Evolutionary conservation across 208 protist genomes (phyloP), one percentile per base, ranked within the genome.

Genomic region (Crithidia acanthocephali): DNA sequence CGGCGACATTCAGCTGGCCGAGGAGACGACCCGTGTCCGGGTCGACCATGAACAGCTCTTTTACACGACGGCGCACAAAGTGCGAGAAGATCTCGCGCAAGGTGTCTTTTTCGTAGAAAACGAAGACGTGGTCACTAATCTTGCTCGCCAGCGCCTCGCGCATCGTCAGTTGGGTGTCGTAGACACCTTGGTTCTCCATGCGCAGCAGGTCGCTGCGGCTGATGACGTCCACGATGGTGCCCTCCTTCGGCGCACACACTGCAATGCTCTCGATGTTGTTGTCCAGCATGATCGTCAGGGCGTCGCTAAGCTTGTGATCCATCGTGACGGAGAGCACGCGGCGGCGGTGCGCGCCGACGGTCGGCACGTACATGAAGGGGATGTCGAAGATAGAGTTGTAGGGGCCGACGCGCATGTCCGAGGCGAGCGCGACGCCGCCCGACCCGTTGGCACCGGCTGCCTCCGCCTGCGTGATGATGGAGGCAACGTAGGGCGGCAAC

Each of bases 101-200:
- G 11, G 85, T 78, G 68, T 96, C 88, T 45, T 80, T 86, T 52
- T 86, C 80, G 57, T 94, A 80, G 63, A 90, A 93, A 15, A 96
- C 91, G 53, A 84, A 93, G 23, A 92, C 71, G 37, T 76, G 76
- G 22, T 79, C 79, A 13, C 71, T 76, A 15, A 85, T 64, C 63
- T 83, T 88, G 72, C 79, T 84, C 37, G 74, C 72, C 52, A 96
- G 57, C 42, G 87, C 88, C 68, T 94, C 86, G 11, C 84, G 87
- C 22, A 97, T 83, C 42, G 85, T 92, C 28, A 93, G 59, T 40
- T 85, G 76, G 4, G 83, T 95, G 76, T 97, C 84, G 73, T 97
- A 97, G 28, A 93, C 89, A n/a, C 92, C 92, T 52, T 94, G 85
- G 62, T 93, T 80, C 69, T 97, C 90, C 78, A 97, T 95, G 16